A percentile compares a stretch with the other conserved stretches of the same genome.
phyloP scores from a whole-genome alignment of 2,329 filamentous ascomycete species.

The Verticillium zaregamsianum region DNA sequence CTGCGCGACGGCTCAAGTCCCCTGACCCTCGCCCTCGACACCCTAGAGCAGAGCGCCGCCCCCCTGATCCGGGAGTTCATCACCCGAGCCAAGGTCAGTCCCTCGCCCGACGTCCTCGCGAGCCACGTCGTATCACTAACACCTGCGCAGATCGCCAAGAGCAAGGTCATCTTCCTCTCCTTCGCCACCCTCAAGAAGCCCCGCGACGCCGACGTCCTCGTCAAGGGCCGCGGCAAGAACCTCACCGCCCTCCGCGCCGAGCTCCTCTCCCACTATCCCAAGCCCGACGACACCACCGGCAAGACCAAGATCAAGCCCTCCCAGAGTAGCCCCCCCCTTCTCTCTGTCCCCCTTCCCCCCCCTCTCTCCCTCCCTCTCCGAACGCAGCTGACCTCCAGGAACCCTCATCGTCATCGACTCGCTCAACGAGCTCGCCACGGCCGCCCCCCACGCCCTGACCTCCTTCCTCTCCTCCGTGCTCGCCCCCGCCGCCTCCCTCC shows the following conservation, averaged over 20 bases:
- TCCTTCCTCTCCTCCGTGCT: conserved; percentile 68
- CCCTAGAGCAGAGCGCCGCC: conserved; percentile 72
- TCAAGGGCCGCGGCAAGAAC: conserved; percentile 59
- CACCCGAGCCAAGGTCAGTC: conserved; percentile 63
- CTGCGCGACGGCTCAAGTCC: conserved; percentile 77
- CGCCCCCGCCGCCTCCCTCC: conserved; percentile 63
- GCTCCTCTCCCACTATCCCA: conserved; percentile 48
- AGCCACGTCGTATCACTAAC: not conserved
- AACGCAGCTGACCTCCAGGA: conserved; percentile 39
- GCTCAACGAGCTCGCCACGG: conserved; percentile 61
- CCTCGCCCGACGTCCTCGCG: not conserved
- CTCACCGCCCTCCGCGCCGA: conserved; percentile 55
- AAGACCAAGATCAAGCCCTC: conserved; percentile 16
- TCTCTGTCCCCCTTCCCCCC: too few species aligned
- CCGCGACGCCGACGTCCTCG: conserved; percentile 60
- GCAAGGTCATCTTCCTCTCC: conserved; percentile 71
- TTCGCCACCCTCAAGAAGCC: conserved; percentile 69
- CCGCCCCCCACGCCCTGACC: conserved; percentile 53
- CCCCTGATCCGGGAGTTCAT: conserved; percentile 72
- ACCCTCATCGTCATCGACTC: conserved; percentile 76
- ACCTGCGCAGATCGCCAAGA: conserved; percentile 50
- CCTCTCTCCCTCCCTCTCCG: too few species aligned
- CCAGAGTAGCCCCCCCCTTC: not conserved
- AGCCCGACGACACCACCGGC: conserved; percentile 28
- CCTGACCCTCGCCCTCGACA: conserved; percentile 82